These are phyloP conservation scores for Mucor plumbeus DNA, from an alignment of 371 early-diverging fungal genomes.

Conservation along the genomic window DNA sequence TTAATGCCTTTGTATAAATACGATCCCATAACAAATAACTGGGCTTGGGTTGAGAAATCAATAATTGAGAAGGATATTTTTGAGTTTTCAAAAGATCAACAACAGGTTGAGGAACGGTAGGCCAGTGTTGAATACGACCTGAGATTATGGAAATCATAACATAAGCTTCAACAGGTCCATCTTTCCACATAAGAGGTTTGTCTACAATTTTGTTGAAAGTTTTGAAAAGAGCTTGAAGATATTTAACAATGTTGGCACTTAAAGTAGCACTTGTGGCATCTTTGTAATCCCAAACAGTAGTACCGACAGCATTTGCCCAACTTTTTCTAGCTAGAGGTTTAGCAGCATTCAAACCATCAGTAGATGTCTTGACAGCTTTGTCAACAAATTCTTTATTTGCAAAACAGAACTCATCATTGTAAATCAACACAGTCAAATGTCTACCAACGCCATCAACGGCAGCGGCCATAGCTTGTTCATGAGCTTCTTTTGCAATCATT, in stretches of 20 bases:
- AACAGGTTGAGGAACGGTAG: slow-evolving; percentile 36
- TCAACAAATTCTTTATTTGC: slow-evolving; percentile 43
- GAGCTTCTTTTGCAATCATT: slow-evolving; percentile 78
- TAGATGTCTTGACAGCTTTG: slow-evolving; percentile 52
- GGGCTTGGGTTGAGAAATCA: slow-evolving; percentile 57
- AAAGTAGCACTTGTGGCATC: slow-evolving; percentile 44
- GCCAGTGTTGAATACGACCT: slow-evolving; percentile 55
- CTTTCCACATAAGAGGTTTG: slow-evolving; percentile 67
- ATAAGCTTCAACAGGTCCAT: slow-evolving; percentile 78
- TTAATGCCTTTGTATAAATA: slow-evolving; percentile 76
- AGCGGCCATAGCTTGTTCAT: slow-evolving; percentile 71
- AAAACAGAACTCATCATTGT: slow-evolving; percentile 52
- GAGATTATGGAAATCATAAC: slow-evolving; percentile 61
- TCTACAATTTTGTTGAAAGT: slow-evolving; percentile 68
- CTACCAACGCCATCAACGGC: slow-evolving; percentile 67
- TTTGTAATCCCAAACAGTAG: slow-evolving; percentile 53
- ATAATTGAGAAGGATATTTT: slow-evolving; percentile 45
- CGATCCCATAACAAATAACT: slow-evolving; percentile 84
- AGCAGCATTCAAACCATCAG: slow-evolving; percentile 61
- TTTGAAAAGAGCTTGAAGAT: slow-evolving; percentile 60
- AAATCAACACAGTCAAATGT: slow-evolving; percentile 65
- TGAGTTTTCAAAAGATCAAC: slow-evolving; percentile 43
- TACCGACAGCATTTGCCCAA: slow-evolving; percentile 59
- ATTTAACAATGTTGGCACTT: slow-evolving; percentile 35
- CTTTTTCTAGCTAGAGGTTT: slow-evolving; percentile 64